Base-by-base conservation (phyloP, 1,284 basidiomycete species). In the Ganoderma resinaceum region DNA sequence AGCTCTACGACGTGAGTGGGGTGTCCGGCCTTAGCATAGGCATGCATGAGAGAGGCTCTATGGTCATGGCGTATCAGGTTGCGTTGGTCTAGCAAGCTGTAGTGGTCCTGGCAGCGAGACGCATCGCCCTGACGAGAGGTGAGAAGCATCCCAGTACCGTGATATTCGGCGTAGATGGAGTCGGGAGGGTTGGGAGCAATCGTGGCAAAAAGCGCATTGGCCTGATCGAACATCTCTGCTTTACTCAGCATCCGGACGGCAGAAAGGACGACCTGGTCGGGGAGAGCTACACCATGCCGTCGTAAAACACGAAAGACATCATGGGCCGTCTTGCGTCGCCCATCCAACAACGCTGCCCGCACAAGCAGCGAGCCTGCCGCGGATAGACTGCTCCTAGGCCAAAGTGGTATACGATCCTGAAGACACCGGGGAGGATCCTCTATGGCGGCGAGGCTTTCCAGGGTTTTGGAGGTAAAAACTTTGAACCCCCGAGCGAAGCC, bases 91-190 rank as follows among this genome's bases (percentile, higher is more conserved):
- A 90, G 77, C 7, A 73, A 73, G 46, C 79, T 70, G 72, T 84
- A 90, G 72, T 81, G 84, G 31, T 80, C 73, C 65, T 88, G 78
- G 87, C 83, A 14, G 78, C 78, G 18, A 71, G 72, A 18, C 58
- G 78, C 69, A 66, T 90, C 81, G 33, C 90, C 91, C 71, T 85
- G 81, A 53, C 83, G 83, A 12, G 87, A 81, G 73, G 82, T 82
- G 18, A 91, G 77, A 74, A 84, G 81, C 9, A 92, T 80, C 11
- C 86, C 89, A 12, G 82, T 82, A 37, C 81, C 80, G 37, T 83
- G 75, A 70, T 84, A 82, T n/a, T 72, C 74, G 35, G 76, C 76
- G 63, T 75, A 72, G 38, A 67, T 42, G 37, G 37, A 12, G 37
- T 40, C 58, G 37, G 58, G 29, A 38, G 58, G 37, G 12, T 26